phyloP scores from a whole-genome alignment of 202 grass and related monocot species.

The Panicum hallii region DNA sequence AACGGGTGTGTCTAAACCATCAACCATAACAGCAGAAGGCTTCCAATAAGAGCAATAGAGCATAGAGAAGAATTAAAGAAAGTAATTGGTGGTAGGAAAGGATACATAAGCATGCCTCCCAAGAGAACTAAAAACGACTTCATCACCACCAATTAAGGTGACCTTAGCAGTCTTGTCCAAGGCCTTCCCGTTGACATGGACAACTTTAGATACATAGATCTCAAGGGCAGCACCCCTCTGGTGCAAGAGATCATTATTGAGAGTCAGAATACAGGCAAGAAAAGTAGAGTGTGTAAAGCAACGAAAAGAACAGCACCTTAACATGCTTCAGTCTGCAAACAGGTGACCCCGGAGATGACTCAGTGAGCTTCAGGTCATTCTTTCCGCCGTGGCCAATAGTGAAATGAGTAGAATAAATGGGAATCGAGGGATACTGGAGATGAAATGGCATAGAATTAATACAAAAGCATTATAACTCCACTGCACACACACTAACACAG shows the following conservation, averaged over 20 bases:
- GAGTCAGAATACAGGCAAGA: constrained; percentile 25
- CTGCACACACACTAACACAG: background rate
- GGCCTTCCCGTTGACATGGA: constrained; percentile 89
- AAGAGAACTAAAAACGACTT: constrained; percentile 79
- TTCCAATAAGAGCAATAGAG: constrained; percentile 13
- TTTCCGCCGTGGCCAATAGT: constrained; percentile 83
- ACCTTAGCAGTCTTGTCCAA: constrained; percentile 78
- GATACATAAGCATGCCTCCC: constrained; percentile 93
- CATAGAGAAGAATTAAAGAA: constrained; percentile 20
- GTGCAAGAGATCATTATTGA: constrained; percentile 41
- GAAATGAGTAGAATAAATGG: constrained; percentile 70
- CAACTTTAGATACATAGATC: constrained; percentile 69
- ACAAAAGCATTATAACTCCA: constrained; percentile 6
- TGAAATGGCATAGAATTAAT: constrained; percentile 17
- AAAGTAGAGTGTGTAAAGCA: constrained; percentile 14
- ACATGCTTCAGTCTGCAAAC: constrained; percentile 81
- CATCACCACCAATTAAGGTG: constrained; percentile 80
- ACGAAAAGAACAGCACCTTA: constrained; percentile 62
- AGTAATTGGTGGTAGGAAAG: constrained; percentile 43
- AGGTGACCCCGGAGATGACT: constrained; percentile 61
- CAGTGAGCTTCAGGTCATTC: constrained; percentile 73
- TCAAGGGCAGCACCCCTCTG: constrained; percentile 76
- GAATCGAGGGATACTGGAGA: constrained; percentile 79
- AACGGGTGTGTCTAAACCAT: constrained; percentile 29
- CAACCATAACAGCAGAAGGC: background rate